Evolutionary conservation across 1,284 basidiomycete species (phyloP).

Genomic region (Sanghuangporus sanghuang): DNA sequence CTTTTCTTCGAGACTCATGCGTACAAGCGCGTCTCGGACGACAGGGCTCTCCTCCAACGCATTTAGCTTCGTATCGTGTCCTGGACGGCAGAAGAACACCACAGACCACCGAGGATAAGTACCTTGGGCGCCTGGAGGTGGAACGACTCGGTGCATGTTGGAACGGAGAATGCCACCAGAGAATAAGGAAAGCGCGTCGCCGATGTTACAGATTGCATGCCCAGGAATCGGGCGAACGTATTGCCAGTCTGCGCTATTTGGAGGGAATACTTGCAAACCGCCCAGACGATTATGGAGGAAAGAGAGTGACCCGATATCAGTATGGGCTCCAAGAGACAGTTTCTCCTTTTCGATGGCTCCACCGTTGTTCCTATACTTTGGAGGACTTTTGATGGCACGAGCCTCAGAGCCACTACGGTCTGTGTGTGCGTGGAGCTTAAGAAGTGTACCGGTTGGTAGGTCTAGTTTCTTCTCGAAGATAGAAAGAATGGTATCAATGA

Average conservation of each 20-base stretch:
- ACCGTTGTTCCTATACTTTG: constrained; percentile 25
- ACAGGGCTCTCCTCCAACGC: constrained; percentile 41
- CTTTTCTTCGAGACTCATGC: constrained; percentile 4
- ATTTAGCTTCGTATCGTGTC: constrained; percentile 41
- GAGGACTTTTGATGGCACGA: constrained; percentile 44
- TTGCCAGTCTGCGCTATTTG: constrained; percentile 59
- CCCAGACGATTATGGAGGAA: constrained; percentile 68
- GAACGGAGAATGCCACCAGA: constrained; percentile 55
- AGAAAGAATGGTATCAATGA: constrained; percentile 49
- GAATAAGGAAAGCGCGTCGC: constrained; percentile 53
- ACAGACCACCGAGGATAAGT: constrained; percentile 49
- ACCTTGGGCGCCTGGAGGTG: constrained; percentile 37
- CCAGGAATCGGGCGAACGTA: constrained; percentile 51
- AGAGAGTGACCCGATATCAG: constrained; percentile 43
- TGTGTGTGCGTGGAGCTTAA: constrained; percentile 38
- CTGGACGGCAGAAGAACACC: constrained; percentile 59
- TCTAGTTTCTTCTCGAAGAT: constrained; percentile 54
- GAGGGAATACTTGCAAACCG: constrained; percentile 65
- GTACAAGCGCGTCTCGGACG: not conserved
- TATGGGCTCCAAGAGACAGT: constrained; percentile 46
- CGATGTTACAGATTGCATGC: constrained; percentile 56
- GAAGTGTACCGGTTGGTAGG: constrained; percentile 46
- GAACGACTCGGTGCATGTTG: constrained; percentile 45
- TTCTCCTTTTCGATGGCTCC: constrained; percentile 18
- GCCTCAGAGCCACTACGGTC: constrained; percentile 57